Conservation (phyloP, 768 basidiomycete species). For the Sporobolomyces pararoseus region DNA sequence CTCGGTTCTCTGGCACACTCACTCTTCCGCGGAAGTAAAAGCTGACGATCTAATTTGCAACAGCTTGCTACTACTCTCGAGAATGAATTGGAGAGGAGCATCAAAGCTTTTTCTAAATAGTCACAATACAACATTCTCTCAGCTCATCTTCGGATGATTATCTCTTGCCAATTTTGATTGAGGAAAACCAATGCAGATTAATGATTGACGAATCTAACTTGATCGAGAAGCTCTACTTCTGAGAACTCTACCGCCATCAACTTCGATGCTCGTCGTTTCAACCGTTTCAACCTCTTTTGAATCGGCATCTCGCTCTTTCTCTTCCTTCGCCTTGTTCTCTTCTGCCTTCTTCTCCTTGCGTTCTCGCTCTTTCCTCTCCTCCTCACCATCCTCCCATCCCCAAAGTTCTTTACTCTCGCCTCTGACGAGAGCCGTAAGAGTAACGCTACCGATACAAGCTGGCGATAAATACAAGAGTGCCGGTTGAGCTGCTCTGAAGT, state of each 20-base stretch:
- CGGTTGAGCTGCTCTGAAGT: conserved; percentile 72
- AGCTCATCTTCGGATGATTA: too few relatives aligned
- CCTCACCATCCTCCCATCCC: conserved; percentile 31
- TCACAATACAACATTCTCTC: too few relatives aligned
- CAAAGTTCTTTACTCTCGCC: conserved; percentile 63
- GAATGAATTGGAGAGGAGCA: neutral
- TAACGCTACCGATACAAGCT: conserved; percentile 69
- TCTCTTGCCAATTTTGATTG: too few relatives aligned
- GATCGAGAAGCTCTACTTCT: neutral
- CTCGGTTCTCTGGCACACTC: neutral
- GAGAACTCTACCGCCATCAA: neutral
- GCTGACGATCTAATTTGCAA: neutral
- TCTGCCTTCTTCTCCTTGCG: neutral
- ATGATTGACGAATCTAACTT: too few relatives aligned
- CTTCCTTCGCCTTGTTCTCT: conserved; percentile 16
- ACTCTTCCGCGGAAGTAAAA: neutral
- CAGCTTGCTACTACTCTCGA: conserved; percentile 3
- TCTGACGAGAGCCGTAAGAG: conserved; percentile 58
- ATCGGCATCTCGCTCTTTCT: neutral
- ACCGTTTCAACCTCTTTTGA: neutral
- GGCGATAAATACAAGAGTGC: conserved; percentile 81
- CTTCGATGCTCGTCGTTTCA: conserved; percentile 9
- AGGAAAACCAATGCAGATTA: too few relatives aligned
- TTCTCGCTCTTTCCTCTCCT: conserved; percentile 13
- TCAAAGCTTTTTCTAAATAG: conserved; percentile 2